Evolutionary conservation across 1,139 yeast genomes (phyloP).

Genomic region (Dujonia santamariae): DNA sequence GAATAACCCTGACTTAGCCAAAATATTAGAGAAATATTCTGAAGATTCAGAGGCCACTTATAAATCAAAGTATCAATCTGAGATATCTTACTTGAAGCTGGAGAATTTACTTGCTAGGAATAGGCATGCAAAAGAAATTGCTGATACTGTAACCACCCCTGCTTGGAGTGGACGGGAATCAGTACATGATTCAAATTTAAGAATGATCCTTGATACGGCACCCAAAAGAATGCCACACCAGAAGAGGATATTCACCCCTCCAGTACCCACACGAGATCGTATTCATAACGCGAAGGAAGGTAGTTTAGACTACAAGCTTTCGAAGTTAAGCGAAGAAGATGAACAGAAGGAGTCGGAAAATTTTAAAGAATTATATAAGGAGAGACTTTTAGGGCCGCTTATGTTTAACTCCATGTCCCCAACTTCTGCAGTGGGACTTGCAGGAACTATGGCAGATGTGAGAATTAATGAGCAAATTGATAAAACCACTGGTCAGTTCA

Average conservation of each 20-base stretch:
- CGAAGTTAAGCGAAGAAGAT: constrained; percentile 22
- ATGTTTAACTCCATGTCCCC: constrained; percentile 41
- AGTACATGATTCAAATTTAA: constrained; percentile 44
- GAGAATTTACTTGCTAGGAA: constrained; percentile 29
- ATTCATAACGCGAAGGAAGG: constrained; percentile 61
- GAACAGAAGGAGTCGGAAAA: constrained; percentile 39
- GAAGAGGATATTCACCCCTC: constrained; percentile 24
- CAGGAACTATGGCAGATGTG: constrained; percentile 68
- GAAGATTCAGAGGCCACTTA: constrained; percentile 14
- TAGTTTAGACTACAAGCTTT: constrained; percentile 60
- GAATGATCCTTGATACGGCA: constrained; percentile 62
- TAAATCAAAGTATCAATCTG: constrained; percentile 16
- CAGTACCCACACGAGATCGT: constrained; percentile 21
- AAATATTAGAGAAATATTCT: constrained; percentile 12
- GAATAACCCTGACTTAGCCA: constrained; percentile 18
- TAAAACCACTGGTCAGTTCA: constrained; percentile 59
- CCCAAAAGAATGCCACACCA: constrained; percentile 43
- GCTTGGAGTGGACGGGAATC: constrained; percentile 76
- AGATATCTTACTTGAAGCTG: constrained; percentile 25
- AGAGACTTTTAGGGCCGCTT: constrained; percentile 59
- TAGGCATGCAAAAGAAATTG: constrained; percentile 53
- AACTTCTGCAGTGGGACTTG: constrained; percentile 38
- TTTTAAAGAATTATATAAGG: constrained; percentile 62
- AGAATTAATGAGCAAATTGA: constrained; percentile 71
- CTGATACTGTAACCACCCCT: constrained; percentile 31